Percentiles rank a stretch among this genome's conserved stretches.
phyloP scores from a whole-genome alignment of 805 yeast genomes.

The Candida xiaguanensis region DNA sequence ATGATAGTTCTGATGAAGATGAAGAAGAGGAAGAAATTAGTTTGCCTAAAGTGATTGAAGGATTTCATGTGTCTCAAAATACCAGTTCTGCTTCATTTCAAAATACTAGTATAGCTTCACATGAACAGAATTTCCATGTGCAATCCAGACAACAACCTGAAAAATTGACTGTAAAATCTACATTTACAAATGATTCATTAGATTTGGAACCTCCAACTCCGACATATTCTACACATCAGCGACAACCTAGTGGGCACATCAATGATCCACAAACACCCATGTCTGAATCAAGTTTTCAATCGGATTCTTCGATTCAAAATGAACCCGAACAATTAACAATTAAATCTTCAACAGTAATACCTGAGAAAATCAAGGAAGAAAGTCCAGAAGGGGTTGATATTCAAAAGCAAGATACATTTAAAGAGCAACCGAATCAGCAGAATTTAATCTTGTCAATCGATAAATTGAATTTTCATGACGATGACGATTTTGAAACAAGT shows the following conservation, averaged over 20 bases:
- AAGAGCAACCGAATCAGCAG: conserved; percentile 5
- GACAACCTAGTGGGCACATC: too few relatives aligned
- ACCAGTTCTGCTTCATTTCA: not conserved
- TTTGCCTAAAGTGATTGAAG: not conserved
- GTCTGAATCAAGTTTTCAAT: conserved; percentile 33
- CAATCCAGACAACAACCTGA: conserved; percentile 1
- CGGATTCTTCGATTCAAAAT: conserved; percentile 39
- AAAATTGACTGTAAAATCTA: not conserved
- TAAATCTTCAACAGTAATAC: conserved; percentile 4
- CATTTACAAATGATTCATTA: conserved; percentile 1
- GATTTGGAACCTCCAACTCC: conserved; percentile 16
- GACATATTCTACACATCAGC: conserved; percentile 15
- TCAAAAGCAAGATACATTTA: not conserved
- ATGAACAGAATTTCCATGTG: too few relatives aligned
- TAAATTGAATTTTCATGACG: conserved; percentile 7
- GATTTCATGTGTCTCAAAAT: not conserved
- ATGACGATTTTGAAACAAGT: conserved; percentile 3
- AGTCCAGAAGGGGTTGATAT: not conserved
- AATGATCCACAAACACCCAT: conserved; percentile 28
- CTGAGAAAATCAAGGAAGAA: conserved; percentile 2
- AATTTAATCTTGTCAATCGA: conserved; percentile 37
- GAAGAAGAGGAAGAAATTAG: conserved; percentile 3
- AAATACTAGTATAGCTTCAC: too few relatives aligned
- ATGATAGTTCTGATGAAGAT: conserved; percentile 9
- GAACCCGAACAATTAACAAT: conserved; percentile 32